Conservation (phyloP, 768 basidiomycete genomes). For the Zangia roseola region DNA sequence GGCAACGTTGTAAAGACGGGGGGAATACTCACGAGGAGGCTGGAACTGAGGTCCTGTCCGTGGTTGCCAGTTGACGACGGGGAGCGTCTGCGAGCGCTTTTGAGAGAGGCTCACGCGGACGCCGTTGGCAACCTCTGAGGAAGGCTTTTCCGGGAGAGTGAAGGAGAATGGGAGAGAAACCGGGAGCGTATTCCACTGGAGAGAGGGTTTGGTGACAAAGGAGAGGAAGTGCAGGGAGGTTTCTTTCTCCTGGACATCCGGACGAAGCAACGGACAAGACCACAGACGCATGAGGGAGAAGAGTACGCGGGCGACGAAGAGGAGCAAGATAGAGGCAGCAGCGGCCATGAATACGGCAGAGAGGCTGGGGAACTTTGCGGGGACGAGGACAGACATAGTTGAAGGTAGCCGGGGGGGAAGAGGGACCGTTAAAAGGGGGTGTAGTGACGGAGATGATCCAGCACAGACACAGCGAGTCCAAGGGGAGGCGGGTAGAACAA, state of each 20-base stretch:
- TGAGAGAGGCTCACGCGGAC: conserved; percentile 3
- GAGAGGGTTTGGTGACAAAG: conserved; percentile 7
- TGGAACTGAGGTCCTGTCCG: conserved; percentile 29
- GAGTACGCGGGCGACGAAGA: conserved; percentile 32
- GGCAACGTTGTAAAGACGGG: background rate
- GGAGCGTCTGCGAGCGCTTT: conserved; percentile 16
- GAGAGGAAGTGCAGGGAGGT: background rate
- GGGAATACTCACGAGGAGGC: conserved; percentile 29
- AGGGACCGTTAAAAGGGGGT: conserved; percentile 18
- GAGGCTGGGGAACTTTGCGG: conserved; percentile 29
- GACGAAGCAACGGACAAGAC: conserved; percentile 18
- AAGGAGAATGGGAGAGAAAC: conserved; percentile 28
- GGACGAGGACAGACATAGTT: conserved; percentile 33
- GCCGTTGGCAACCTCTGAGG: conserved; percentile 7
- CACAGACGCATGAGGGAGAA: conserved; percentile 28
- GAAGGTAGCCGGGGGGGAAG: background rate
- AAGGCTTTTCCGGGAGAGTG: conserved; percentile 20
- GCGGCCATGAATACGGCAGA: conserved; percentile 33
- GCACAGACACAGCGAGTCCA: conserved; percentile 10
- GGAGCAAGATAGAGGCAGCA: conserved; percentile 24
- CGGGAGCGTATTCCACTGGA: conserved; percentile 29
- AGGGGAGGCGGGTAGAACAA: conserved; percentile 10
- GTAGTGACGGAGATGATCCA: conserved; percentile 26
- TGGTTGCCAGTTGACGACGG: conserved; percentile 21
- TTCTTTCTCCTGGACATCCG: conserved; percentile 18